Percentiles rank a stretch among this genome's conserved stretches.
These are phyloP conservation scores for Auricularia sp. DNA, from an alignment of 768 basidiomycete species.

Conservation along the genomic window DNA sequence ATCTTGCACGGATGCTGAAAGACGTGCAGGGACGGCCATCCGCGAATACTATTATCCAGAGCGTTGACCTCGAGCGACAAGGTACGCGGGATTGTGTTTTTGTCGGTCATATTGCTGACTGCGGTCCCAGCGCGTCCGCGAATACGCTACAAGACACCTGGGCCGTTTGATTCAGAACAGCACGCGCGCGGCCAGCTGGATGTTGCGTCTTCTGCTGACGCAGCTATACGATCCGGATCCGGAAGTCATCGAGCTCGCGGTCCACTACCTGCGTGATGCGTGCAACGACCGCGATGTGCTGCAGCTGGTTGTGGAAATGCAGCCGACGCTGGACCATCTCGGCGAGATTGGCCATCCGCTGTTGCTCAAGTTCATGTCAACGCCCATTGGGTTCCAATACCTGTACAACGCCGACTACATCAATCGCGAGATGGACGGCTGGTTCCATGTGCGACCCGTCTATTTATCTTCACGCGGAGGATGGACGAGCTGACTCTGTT, in stretches of 20 bases:
- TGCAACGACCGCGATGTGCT: slow-evolving; percentile 79
- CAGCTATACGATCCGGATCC: slow-evolving; percentile 90
- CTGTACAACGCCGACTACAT: slow-evolving; percentile 89
- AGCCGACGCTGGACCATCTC: slow-evolving; percentile 90
- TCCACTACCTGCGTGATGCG: slow-evolving; percentile 79
- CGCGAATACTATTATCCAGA: slow-evolving; percentile 87
- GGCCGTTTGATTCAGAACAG: slow-evolving; percentile 67
- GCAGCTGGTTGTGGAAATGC: slow-evolving; percentile 86
- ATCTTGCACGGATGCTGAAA: slow-evolving; percentile 8
- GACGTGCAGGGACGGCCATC: slow-evolving; percentile 73
- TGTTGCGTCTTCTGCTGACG: slow-evolving; percentile 79
- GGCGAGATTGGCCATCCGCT: slow-evolving; percentile 87
- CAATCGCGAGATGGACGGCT: slow-evolving; percentile 87
- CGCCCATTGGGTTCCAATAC: slow-evolving; percentile 85
- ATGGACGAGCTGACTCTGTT: slow-evolving; percentile 6
- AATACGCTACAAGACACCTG: slow-evolving; percentile 82
- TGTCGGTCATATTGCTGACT: slow-evolving; percentile 2
- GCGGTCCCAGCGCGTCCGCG: slow-evolving; percentile 59
- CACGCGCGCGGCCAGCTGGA: slow-evolving; percentile 68
- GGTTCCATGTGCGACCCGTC: slow-evolving; percentile 64
- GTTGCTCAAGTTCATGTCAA: slow-evolving; percentile 92
- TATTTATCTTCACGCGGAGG: neutral
- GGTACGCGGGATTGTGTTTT: slow-evolving; percentile 29
- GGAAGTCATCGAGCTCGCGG: slow-evolving; percentile 86
- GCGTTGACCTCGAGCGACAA: slow-evolving; percentile 90